These are phyloP conservation scores for Leccinum imitatum DNA, from an alignment of 768 basidiomycete genomes.

Conservation along the genomic window DNA sequence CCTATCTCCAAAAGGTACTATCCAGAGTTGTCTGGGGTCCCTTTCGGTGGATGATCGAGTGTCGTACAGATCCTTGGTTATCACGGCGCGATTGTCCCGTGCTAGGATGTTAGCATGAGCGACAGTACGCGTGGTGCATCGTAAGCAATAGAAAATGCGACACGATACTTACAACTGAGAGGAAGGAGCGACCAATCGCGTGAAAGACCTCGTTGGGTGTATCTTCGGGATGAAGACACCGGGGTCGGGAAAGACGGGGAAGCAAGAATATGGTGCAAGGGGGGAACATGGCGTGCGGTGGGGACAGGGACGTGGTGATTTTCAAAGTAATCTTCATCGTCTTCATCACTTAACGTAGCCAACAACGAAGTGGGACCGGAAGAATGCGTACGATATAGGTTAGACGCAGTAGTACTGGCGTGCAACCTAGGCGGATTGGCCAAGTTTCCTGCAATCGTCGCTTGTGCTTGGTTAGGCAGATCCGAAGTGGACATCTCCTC, in stretches of 20 bases:
- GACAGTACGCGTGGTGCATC: slow-evolving; percentile 18
- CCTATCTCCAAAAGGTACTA: no score
- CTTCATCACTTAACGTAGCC: slow-evolving; percentile 58
- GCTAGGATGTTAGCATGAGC: slow-evolving; percentile 6
- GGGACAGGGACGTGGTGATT: slow-evolving; percentile 34
- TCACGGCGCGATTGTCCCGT: slow-evolving; percentile 80
- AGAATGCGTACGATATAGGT: slow-evolving; percentile 75
- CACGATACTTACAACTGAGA: slow-evolving; percentile 61
- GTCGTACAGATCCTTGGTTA: slow-evolving; percentile 67
- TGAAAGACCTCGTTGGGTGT: slow-evolving; percentile 68
- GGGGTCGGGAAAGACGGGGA: slow-evolving; percentile 56
- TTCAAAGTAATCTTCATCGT: slow-evolving; percentile 77
- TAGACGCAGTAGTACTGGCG: slow-evolving; percentile 83
- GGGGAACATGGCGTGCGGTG: no score
- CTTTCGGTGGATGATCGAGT: no score
- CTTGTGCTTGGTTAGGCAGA: slow-evolving; percentile 85
- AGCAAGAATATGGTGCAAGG: slow-evolving; percentile 11
- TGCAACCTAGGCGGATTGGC: slow-evolving; percentile 78
- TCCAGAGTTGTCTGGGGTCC: no score
- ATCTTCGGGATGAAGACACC: slow-evolving; percentile 74
- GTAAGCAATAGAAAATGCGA: slow-evolving; percentile 18
- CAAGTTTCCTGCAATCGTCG: slow-evolving; percentile 82
- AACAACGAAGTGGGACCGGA: slow-evolving; percentile 60
- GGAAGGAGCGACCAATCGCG: slow-evolving; percentile 69
- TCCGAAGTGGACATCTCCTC: slow-evolving; percentile 59